Evolutionary conservation across 495 filamentous ascomycete genomes (phyloP), one percentile per base, ranked within the genome.

Genomic region (Aspergillus baeticus): DNA sequence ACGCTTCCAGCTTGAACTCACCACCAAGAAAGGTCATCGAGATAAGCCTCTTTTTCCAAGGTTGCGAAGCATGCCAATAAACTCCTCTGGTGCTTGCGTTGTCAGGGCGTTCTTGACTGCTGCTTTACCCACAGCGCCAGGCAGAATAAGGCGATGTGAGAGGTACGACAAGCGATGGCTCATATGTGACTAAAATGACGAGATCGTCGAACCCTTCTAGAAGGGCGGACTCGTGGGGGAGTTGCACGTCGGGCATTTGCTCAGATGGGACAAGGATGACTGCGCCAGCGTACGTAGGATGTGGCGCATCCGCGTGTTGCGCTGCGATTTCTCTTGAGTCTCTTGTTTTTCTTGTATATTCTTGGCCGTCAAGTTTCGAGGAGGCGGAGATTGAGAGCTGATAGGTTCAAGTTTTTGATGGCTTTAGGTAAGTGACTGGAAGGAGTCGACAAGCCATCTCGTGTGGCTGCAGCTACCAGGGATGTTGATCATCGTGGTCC

Each of bases 111-210:
- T 43, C 45, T 36, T 50, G 53, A 41, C 34, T 57, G 17, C 15
- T n/a, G 14, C 15, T 23, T 29, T 45, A 22, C 42, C 21, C 2
- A 43, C 39, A 26, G 18, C 17, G 18, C 41, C 33, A 38, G 42
- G 20, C 41, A 20, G 23, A 42, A 54, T 48, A 48, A 36, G 7
- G 20, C 10, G 39, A 54, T 54, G 31, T 23, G 42, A 44, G 31
- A 18, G 15, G 36, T 3, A 18, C 23, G 35, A 37, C 41, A 18
- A 21, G 23, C 7, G 45, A 57, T 50, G 54, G 54, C 45, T 57
- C 54, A 57, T 50, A 22, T 18, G 13, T 20, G 5, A 18, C 45
- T 57, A 57, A 50, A 50, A 57, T 57, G 54, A 42, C 54, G 54
- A 50, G 21, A 50, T 57, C 26, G 18, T 18, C n/a, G 22, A 39